Base-by-base conservation (phyloP, 352 stramenopile species). In the Pythium coloratum region DNA sequence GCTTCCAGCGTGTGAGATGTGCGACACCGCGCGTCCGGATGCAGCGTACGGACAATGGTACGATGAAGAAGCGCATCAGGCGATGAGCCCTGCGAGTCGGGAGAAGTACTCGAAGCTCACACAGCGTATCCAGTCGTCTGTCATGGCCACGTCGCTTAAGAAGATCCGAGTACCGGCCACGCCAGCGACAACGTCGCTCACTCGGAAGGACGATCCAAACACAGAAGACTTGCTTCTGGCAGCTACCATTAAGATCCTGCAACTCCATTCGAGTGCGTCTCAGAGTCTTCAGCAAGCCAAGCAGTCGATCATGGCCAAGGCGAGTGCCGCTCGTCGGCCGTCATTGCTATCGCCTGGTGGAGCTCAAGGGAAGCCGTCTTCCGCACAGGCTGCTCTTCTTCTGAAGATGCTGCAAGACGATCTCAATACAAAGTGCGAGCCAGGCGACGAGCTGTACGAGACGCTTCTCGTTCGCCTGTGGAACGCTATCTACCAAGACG, bases 1-100 rank as follows among this genome's bases (percentile, higher is more conserved):
- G 60, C 62, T 94, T 26, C 42, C 59, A 1, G 77, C 86, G 59
- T 92, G 82, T 57, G 84, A 95, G 67, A 87, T 95, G 58, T 93
- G 84, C 47, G 84, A 91, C 20, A 78, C 76, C 1, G 55, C 75
- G 8, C 82, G 73, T 24, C 55, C 79, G 2, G 44, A 77, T 34
- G 51, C 70, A 10, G 51, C 62, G n/a, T 58, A 68, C 18, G 33
- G 61, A 2, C 63, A 75, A 12, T n/a, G n/a, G 1, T 54, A 55
- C n/a, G 66, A 78, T 28, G 60, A 55, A 0, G 66, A 72, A 7
- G 64, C 49, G 20, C n/a, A 61, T 33, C 50, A 34, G 4, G 14
- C 55, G 33, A 16, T 50, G 42, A 50, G 42, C 26, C 42, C 42
- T 50, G 9, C 42, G 42, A 50, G 42, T 16, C 42, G 47, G 40